Conservation (phyloP, 345 rosid species). For the Theobroma cacao region DNA sequence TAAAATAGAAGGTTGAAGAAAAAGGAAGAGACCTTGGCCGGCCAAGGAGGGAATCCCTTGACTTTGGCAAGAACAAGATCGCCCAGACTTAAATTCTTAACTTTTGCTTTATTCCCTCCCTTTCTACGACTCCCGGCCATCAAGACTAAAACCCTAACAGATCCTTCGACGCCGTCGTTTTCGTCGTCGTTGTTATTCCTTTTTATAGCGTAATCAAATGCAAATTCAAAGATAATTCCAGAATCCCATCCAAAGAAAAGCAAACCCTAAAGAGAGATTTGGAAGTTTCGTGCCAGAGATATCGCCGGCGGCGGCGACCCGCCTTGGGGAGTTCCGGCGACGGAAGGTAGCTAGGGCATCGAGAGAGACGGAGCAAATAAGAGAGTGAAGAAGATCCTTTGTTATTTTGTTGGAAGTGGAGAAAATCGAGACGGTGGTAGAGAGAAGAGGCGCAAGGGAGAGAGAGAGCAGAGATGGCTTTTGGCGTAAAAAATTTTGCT, state of each 20-base stretch:
- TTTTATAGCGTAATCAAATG: not conserved
- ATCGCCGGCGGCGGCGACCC: slow-evolving; percentile 13
- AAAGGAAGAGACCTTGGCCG: slow-evolving; percentile 72
- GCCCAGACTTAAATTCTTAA: slow-evolving; percentile 68
- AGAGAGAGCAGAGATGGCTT: not conserved
- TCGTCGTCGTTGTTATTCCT: not conserved
- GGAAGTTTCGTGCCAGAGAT: not conserved
- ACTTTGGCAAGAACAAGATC: slow-evolving; percentile 98
- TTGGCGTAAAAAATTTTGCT: not conserved
- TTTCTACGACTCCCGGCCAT: slow-evolving; percentile 82
- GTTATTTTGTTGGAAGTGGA: not conserved
- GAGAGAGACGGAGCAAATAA: not conserved
- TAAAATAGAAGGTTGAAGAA: not conserved
- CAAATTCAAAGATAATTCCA: slow-evolving; percentile 1
- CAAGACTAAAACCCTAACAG: slow-evolving; percentile 28
- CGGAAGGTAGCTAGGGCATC: slow-evolving; percentile 9
- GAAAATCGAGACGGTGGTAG: not conserved
- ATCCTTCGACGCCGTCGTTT: not conserved
- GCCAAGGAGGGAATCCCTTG: slow-evolving; percentile 97
- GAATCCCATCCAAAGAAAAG: not conserved
- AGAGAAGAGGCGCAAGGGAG: not conserved
- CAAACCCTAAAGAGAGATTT: not conserved
- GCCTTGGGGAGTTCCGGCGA: slow-evolving; percentile 7
- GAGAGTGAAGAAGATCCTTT: not conserved
- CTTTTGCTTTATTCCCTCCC: slow-evolving; percentile 63